Conservation (phyloP, 2,329 filamentous ascomycete species). For the Penicillium italicum region DNA sequence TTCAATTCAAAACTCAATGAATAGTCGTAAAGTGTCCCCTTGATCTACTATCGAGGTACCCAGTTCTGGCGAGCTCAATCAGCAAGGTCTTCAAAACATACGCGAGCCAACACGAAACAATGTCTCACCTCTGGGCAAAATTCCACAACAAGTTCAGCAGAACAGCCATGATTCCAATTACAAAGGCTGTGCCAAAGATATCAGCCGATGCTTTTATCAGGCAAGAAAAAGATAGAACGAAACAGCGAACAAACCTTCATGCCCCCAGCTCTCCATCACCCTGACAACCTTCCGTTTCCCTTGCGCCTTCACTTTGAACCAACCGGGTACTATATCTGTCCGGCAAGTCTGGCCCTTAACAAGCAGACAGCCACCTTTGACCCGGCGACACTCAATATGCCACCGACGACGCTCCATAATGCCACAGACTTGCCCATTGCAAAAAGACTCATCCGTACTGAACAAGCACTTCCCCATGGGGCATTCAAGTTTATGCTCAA, state of each 20-base stretch:
- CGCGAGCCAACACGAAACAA: neutral
- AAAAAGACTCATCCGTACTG: conserved; percentile 43
- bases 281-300: conserved; percentile 15
- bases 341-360: conserved; percentile 36
- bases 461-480: conserved; percentile 52
- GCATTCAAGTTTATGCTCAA: conserved; percentile 61
- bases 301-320: conserved; percentile 28
- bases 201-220: neutral
- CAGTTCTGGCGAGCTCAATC: neutral
- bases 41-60: neutral
- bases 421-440: conserved; percentile 36
- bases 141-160: conserved; percentile 1
- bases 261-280: conserved; percentile 8
- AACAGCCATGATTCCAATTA: neutral
- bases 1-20: neutral
- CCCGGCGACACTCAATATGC: conserved; percentile 39
- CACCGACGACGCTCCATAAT: conserved; percentile 43
- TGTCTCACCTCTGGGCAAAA: neutral
- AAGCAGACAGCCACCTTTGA: conserved; percentile 36
- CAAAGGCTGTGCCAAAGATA: neutral
- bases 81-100: neutral
- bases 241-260: conserved; percentile 29
- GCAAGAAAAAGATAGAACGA: neutral
- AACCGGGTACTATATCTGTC: conserved; percentile 27
- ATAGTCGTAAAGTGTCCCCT: neutral